Percentiles rank a stretch among this genome's conserved stretches.
Evolutionary conservation across 2,329 filamentous ascomycete genomes (phyloP).

Genomic region (Neurospora sp.): DNA sequence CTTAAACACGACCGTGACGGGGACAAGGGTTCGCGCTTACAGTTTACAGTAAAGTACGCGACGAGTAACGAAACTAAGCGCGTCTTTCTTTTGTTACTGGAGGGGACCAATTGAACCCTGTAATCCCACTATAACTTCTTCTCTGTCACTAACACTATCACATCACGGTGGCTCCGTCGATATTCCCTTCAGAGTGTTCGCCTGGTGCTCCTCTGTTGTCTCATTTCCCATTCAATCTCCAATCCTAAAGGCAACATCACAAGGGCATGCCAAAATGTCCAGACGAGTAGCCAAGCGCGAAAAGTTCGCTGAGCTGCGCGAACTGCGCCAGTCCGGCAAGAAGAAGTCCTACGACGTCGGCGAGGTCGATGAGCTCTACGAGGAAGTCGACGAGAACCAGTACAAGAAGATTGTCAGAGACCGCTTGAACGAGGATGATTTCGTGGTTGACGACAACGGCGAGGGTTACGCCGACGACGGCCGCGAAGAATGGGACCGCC

Average conservation of each 20-base stretch:
- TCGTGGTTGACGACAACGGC: constrained; percentile 96
- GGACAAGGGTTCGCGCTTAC: background rate
- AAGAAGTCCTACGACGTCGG: constrained; percentile 82
- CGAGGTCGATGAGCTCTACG: constrained; percentile 78
- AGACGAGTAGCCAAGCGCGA: constrained; percentile 32
- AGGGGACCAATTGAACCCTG: constrained; percentile 3
- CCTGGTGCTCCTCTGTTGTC: background rate
- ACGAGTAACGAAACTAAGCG: background rate
- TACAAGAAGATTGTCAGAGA: constrained; percentile 94
- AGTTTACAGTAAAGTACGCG: background rate
- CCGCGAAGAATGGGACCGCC: constrained; percentile 83
- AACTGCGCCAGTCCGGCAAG: constrained; percentile 79
- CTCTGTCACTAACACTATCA: background rate
- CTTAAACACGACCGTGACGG: background rate
- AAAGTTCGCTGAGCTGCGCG: constrained; percentile 68
- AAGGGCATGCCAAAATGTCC: constrained; percentile 25
- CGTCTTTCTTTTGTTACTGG: background rate
- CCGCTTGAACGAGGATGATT: constrained; percentile 87
- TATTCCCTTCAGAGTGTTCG: background rate
- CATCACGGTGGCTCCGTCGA: background rate
- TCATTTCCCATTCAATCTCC: background rate
- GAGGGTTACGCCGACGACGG: constrained; percentile 96
- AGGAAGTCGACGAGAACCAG: constrained; percentile 90
- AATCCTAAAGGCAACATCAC: background rate
- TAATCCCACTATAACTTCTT: constrained; percentile 7